Base-by-base conservation (phyloP, 2,329 filamentous ascomycete genomes). In the Emmonsiellopsis sp. region DNA sequence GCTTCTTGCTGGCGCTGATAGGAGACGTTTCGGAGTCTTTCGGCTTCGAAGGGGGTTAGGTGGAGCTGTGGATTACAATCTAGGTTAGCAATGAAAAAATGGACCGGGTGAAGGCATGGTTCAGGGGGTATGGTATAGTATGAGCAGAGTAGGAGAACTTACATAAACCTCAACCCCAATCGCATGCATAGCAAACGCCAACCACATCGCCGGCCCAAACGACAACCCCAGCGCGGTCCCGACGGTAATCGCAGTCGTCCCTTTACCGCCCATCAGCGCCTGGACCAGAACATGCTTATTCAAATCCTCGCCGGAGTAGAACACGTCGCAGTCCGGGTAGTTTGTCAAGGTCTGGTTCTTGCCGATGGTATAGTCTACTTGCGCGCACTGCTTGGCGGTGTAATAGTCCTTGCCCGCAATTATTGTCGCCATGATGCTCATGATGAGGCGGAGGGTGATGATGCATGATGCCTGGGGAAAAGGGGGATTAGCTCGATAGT, bases 1-100 rank as follows among this genome's bases (percentile, higher is more conserved):
- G 75, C 73, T 56, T 78, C 77, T 6, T 80, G 56, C 58, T 84
- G 80, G 42, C 74, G 69, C 60, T 80, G 73, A 56, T 80, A 81
- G 4, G 76, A 79, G 1, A 83, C 70, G 13, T 72, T 69, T 10
- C 80, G 71, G 44, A 84, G 63, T 6, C 80, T 68, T 45, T 81
- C 70, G 0, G 68, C 67, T 58, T 84, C 80, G 9, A 63, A 71
- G 0, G 79, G 77, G 0, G 81, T 84, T 13, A 80, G 62, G 2
- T 62, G 66, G 31, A 82, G 63, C 43, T 33, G 14, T 17, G 21
- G 21, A 27, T 3, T 27, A 27, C 17, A 17, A 5, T 27, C 21
- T 27, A 5, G 21, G 21, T 27, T 27, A 27, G 21, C 21, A 27
- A 4, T 27, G 21, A 27, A 27, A 27, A 27, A 27, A 27, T 27